Evolutionary conservation across 768 basidiomycete genomes (phyloP).

Genomic region (Mycena galopus): DNA sequence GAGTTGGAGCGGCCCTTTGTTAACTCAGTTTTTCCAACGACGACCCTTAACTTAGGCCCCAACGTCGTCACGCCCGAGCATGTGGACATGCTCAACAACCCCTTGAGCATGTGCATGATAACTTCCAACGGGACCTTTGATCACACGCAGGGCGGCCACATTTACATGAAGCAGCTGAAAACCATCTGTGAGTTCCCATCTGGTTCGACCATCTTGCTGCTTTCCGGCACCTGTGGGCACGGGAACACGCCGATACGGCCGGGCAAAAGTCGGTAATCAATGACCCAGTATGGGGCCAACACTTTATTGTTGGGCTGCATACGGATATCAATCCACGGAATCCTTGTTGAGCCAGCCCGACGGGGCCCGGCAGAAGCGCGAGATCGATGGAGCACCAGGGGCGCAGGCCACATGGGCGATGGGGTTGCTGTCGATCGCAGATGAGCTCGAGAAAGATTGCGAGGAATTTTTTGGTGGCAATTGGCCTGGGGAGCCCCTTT

Average conservation of each 20-base stretch:
- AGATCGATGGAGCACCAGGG: too few species aligned
- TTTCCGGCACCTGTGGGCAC: not conserved
- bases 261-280: too few species aligned
- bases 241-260: not conserved
- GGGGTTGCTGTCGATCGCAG: too few species aligned
- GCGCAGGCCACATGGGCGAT: too few species aligned
- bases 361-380: not conserved
- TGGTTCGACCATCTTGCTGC: not conserved
- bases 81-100: not conserved
- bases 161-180: not conserved
- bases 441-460: too few species aligned
- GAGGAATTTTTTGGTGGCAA: too few species aligned
- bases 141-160: not conserved
- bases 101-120: not conserved
- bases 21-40: conserved; percentile 5
- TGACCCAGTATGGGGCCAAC: not conserved
- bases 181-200: not conserved
- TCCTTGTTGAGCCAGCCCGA: not conserved
- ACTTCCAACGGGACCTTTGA: not conserved
- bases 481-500: too few species aligned
- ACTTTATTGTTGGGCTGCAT: conserved; percentile 1
- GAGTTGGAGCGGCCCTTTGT: not conserved
- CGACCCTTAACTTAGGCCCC: not conserved
- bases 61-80: not conserved
- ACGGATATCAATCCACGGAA: not conserved